Base-by-base conservation (phyloP, 495 filamentous ascomycete species). In the Echria macrotheca region DNA sequence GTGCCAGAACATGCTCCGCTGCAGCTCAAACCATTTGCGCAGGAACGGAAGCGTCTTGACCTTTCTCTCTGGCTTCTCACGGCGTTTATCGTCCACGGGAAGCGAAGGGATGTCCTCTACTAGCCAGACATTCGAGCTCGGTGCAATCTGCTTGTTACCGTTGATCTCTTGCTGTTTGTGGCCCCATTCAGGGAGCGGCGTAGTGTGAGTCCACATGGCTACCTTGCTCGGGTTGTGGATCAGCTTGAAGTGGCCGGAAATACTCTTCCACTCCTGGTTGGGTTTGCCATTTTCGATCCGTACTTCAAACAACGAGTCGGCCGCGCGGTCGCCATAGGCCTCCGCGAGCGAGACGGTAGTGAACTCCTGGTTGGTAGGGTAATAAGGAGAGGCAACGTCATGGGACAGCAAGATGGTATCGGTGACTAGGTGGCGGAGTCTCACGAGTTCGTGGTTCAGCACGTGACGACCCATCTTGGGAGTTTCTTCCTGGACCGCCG, bases 111-210 rank as follows among this genome's bases (percentile, higher is more conserved):
- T 88, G 52, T 91, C 87, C 47, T 98, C 93, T 7, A 89, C 84
- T 55, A 83, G 86, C 93, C 93, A 98, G 54, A 95, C 74, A 63
- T 98, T 98, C 66, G 89, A 95, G 61, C 80, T 78, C 58, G 95
- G 88, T 36, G 80, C 74, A 41, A 94, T 69, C 67, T 96, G 95
- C 80, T 98, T 98, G 80, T 98, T 98, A 44, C 93, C 93, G 64
- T 98, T 98, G 73, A 98, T 96, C 65, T 98, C 93, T 53, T 94
- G 90, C 61, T 98, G 93, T 66, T 95, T 94, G 69, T 83, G 91
- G 24, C 78, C 93, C 93, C 93, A 98, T 12, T 98, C 93, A 1
- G 93, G 93, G 12, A 98, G 83, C 15, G 93, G 87, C 25, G 81
- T 90, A 5, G 86, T 84, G 65, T 96, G 91, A 2, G 93, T 98